phyloP scores from a whole-genome alignment of 2,329 filamentous ascomycete species.

The Plenodomus biglobosus region DNA sequence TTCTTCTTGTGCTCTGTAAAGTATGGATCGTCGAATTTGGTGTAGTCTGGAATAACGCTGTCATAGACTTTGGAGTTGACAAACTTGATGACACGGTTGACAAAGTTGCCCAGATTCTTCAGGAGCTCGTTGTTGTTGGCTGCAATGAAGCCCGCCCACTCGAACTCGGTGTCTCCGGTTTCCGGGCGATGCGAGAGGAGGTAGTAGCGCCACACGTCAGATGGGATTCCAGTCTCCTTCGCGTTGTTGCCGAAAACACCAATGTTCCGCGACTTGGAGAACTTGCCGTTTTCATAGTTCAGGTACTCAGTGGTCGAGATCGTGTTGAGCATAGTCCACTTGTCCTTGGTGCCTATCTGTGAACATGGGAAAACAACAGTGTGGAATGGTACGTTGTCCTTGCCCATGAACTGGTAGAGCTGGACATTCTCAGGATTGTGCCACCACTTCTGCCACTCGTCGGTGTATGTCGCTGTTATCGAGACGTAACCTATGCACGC shows the following conservation, averaged over 20 bases:
- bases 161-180: conserved; percentile 83
- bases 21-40: conserved; percentile 52
- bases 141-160: conserved; percentile 81
- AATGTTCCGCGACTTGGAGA: conserved; percentile 85
- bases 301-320: conserved; percentile 80
- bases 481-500: conserved; percentile 94
- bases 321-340: conserved; percentile 88
- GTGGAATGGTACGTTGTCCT: conserved; percentile 86
- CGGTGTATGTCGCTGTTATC: conserved; percentile 87
- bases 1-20: conserved; percentile 56
- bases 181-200: conserved; percentile 84
- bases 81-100: conserved; percentile 64
- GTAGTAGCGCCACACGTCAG: conserved; percentile 94
- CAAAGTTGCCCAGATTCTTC: conserved; percentile 67
- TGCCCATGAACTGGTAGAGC: conserved; percentile 91
- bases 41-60: conserved; percentile 68
- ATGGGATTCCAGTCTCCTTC: conserved; percentile 77
- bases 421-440: conserved; percentile 82
- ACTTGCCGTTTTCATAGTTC: conserved; percentile 62
- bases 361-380: conserved; percentile 88
- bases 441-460: conserved; percentile 94
- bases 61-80: conserved; percentile 72
- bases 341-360: conserved; percentile 78
- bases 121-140: conserved; percentile 89
- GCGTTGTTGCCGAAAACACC: conserved; percentile 92